These are phyloP conservation scores for Mycena albidolilacea DNA, from an alignment of 768 basidiomycete genomes.

Conservation along the genomic window DNA sequence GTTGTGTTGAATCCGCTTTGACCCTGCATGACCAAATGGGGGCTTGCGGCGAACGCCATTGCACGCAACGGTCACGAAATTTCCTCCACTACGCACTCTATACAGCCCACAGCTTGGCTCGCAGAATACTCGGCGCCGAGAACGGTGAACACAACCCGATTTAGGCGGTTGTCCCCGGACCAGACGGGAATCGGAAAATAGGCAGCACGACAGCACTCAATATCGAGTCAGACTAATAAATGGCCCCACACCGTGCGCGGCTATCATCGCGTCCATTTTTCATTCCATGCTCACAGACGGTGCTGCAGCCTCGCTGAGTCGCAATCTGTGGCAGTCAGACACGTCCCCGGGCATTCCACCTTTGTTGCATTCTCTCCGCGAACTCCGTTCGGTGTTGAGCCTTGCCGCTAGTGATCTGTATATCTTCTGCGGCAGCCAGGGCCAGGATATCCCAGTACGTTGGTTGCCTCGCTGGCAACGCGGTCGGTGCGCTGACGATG, in stretches of 20 bases:
- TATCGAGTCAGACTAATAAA: constrained; percentile 28
- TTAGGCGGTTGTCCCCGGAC: constrained; percentile 3
- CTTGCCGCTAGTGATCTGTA: constrained; percentile 79
- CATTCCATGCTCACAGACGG: constrained; percentile 22
- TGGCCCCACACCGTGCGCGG: constrained; percentile 39
- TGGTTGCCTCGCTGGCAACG: not conserved
- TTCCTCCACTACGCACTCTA: not conserved
- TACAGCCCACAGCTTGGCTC: not conserved
- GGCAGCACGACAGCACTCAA: constrained; percentile 5
- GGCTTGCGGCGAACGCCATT: constrained; percentile 19
- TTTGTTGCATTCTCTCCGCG: constrained; percentile 79
- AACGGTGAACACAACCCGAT: constrained; percentile 5
- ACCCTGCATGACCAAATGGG: not conserved
- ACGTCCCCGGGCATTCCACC: constrained; percentile 55
- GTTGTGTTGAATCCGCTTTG: not conserved
- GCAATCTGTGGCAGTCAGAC: constrained; percentile 60
- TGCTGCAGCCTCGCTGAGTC: constrained; percentile 70
- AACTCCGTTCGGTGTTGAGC: constrained; percentile 80
- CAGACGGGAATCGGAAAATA: not conserved
- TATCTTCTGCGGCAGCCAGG: constrained; percentile 90
- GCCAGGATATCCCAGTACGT: constrained; percentile 80
- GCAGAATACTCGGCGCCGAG: constrained; percentile 13
- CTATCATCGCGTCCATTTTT: constrained; percentile 7
- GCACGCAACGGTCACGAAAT: constrained; percentile 30
- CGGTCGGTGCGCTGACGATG: not conserved